phyloP scores from a whole-genome alignment of 768 basidiomycete species.

The Phlebiopsis flavidoalba region DNA sequence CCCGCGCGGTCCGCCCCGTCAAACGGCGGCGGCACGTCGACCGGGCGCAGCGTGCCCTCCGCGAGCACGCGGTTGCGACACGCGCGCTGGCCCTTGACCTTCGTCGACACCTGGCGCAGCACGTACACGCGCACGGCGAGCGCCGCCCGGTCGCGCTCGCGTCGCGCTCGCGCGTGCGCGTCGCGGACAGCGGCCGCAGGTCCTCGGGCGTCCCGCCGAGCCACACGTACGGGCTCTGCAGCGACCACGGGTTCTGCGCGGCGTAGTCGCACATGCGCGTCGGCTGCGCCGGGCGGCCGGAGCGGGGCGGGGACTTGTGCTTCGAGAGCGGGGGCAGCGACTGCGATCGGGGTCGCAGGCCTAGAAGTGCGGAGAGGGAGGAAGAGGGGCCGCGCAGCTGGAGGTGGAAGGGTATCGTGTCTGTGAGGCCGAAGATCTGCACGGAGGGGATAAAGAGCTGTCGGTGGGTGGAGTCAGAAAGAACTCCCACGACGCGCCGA shows the following conservation, averaged over 20 bases:
- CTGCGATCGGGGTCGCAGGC: background rate
- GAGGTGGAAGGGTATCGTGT: slow-evolving; percentile 61
- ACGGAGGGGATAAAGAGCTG: slow-evolving; percentile 59
- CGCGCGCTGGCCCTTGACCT: slow-evolving; percentile 30
- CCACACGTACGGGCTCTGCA: slow-evolving; percentile 1
- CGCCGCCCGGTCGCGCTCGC: background rate
- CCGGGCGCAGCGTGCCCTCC: slow-evolving; percentile 43
- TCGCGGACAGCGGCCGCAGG: background rate
- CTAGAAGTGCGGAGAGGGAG: slow-evolving; percentile 43
- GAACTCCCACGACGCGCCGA: background rate
- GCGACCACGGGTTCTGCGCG: background rate
- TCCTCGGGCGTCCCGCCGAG: background rate
- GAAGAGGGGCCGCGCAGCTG: slow-evolving; percentile 46
- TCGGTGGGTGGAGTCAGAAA: background rate
- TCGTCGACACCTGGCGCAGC: slow-evolving; percentile 42
- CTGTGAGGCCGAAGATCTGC: slow-evolving; percentile 47
- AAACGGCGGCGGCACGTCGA: slow-evolving; percentile 29
- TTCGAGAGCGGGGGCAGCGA: background rate
- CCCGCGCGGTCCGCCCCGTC: background rate
- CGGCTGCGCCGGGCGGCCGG: background rate
- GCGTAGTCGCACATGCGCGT: background rate
- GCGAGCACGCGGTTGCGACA: slow-evolving; percentile 40
- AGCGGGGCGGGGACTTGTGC: background rate
- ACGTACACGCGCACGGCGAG: slow-evolving; percentile 42
- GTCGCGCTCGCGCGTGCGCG: background rate